Percentiles rank a stretch among this genome's conserved stretches.
Evolutionary conservation across 345 rosid genomes (phyloP).

Genomic region (Mangifera indica): DNA sequence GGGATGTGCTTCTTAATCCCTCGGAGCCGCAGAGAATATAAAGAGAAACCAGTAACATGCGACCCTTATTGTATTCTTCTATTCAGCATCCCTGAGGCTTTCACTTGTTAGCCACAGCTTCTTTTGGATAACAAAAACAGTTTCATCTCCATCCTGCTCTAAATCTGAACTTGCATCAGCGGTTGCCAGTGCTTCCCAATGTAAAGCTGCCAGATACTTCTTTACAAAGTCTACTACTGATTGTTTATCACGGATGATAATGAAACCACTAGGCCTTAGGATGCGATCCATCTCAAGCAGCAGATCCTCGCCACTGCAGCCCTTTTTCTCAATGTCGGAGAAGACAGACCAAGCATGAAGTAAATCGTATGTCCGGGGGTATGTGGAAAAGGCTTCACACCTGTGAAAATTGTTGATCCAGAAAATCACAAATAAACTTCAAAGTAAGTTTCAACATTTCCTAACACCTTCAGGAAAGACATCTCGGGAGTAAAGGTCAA

Average conservation of each 20-base stretch:
- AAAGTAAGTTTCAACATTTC: conserved; percentile 1
- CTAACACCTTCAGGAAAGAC: background rate
- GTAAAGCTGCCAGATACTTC: conserved; percentile 70
- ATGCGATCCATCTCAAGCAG: conserved; percentile 91
- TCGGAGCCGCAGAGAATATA: conserved; percentile 15
- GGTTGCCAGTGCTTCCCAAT: conserved; percentile 75
- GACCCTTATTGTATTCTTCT: conserved; percentile 17
- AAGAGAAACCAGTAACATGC: background rate
- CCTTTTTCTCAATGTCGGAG: conserved; percentile 68
- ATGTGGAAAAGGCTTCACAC: conserved; percentile 92
- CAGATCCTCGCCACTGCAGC: conserved; percentile 79
- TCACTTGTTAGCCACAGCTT: conserved; percentile 84
- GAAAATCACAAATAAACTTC: conserved; percentile 7
- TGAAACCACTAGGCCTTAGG: conserved; percentile 81
- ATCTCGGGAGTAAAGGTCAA: conserved; percentile 5
- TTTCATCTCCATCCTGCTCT: conserved; percentile 56
- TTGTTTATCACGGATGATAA: conserved; percentile 70
- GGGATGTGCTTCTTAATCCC: conserved; percentile 28
- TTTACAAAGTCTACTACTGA: conserved; percentile 54
- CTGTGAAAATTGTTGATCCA: conserved; percentile 34
- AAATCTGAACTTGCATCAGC: conserved; percentile 45
- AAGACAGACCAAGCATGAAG: conserved; percentile 74
- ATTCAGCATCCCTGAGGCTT: conserved; percentile 67
- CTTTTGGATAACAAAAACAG: conserved; percentile 63
- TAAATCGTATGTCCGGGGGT: conserved; percentile 88